A percentile compares a stretch with the other conserved stretches of the same genome.
phyloP scores from a whole-genome alignment of 352 stramenopile species.

The Phytopythium sindhum region DNA sequence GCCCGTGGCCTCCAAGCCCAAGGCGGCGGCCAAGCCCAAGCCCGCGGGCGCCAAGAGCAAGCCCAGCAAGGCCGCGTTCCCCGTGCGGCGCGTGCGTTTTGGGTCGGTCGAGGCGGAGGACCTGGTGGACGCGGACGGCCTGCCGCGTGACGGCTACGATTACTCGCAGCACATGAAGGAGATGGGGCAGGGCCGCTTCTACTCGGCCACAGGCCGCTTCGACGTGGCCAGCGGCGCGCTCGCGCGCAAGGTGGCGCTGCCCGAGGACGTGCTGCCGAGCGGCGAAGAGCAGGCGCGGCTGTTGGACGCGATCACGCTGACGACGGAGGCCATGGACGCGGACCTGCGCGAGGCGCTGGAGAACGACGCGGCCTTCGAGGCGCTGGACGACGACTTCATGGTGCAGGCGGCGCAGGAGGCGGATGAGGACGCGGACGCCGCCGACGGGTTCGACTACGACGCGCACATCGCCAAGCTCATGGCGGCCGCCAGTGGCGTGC shows the following conservation, averaged over 20 bases:
- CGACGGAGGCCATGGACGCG: slow-evolving; percentile 84
- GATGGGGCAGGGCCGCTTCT: slow-evolving; percentile 85
- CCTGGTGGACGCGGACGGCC: slow-evolving; percentile 83
- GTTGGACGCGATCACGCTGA: slow-evolving; percentile 79
- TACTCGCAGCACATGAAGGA: slow-evolving; percentile 92
- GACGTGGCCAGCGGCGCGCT: slow-evolving; percentile 29
- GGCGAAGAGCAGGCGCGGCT: slow-evolving; percentile 71
- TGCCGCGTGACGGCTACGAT: slow-evolving; percentile 91
- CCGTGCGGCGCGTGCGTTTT: slow-evolving; percentile 64
- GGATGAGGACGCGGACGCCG: slow-evolving; percentile 17
- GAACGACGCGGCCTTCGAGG: slow-evolving; percentile 81
- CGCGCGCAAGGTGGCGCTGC: slow-evolving; percentile 58
- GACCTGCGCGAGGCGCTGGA: slow-evolving; percentile 83
- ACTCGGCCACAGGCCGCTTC: slow-evolving; percentile 72
- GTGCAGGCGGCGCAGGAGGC: slow-evolving; percentile 62
- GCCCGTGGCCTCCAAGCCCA: slow-evolving; percentile 10
- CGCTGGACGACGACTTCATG: slow-evolving; percentile 92
- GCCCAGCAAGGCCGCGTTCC: slow-evolving; percentile 25
- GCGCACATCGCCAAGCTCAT: slow-evolving; percentile 92
- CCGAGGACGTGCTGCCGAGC: slow-evolving; percentile 64
- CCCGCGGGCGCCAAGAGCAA: slow-evolving; percentile 14
- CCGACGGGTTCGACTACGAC: slow-evolving; percentile 90
- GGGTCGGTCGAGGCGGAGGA: slow-evolving; percentile 61
- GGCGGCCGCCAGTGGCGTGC: slow-evolving; percentile 75
- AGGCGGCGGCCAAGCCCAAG: neutral